Base-by-base conservation (phyloP, 1,284 basidiomycete genomes). In the Sanghuangporus weigelae region DNA sequence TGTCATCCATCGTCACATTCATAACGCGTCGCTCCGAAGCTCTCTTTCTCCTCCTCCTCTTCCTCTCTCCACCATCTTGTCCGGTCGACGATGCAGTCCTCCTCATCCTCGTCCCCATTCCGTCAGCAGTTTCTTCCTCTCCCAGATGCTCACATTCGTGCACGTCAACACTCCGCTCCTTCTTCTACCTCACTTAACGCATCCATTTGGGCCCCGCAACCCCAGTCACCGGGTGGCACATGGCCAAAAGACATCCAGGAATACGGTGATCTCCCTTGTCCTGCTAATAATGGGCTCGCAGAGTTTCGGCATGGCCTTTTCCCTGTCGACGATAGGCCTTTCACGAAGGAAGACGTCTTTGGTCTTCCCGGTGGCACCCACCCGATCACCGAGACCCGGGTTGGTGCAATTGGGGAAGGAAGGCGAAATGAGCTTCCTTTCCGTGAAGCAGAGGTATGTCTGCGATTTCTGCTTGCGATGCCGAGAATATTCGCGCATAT, bases 191-290 rank as follows among this genome's bases (percentile, higher is more conserved):
- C 63, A 14, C 49, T 62, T 2, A 60, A 53, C 36, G 77, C 77
- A 19, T 90, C 88, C 62, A 90, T 91, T 67, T 91, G 89, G 88
- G 89, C 88, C 2, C 89, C 89, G 12, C 87, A 86, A 70, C 86
- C 87, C 12, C 86, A 88, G 72, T 81, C 82, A 5, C 80, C 81
- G 35, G 86, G 86, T 40, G 73, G 77, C 16, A 81, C 83, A 12
- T 90, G 88, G 89, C 84, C 87, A 16, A 79, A 78, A 66, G 76
- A 84, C 44, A 74, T 87, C 46, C 84, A 87, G 67, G 76, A 84
- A 2, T 86, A 85, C 71, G 48, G 7, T 58, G 40, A 65, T n/a
- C 54, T 38, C 40, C 14, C 35, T 50, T 80, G 81, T 57, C 78
- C 79, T 58, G 78, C 76, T 48, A 76, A 78, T 14, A 81, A 83